Evolutionary conservation across 2,329 filamentous ascomycete species (phyloP).

Genomic region (Escovopsis sp.): DNA sequence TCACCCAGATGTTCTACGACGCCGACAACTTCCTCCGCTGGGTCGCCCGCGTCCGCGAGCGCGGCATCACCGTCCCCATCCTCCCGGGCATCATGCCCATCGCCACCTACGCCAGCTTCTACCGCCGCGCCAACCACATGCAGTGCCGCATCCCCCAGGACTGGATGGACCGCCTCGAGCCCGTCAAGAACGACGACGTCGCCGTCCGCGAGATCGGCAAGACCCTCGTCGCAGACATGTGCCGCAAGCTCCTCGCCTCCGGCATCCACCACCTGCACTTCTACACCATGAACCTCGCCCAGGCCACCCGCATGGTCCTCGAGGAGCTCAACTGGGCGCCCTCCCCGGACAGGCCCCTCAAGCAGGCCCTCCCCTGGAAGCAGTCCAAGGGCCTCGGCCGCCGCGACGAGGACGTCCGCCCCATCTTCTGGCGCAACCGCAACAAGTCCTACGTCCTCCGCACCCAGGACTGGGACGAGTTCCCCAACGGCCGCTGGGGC

Average conservation of each 20-base stretch:
- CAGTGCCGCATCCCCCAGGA: constrained; percentile 66
- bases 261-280: constrained; percentile 88
- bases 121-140: constrained; percentile 82
- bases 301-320: constrained; percentile 84
- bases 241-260: constrained; percentile 64
- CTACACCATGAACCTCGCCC: constrained; percentile 98
- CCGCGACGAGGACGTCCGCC: constrained; percentile 85
- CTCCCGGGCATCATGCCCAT: constrained; percentile 80
- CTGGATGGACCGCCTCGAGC: constrained; percentile 73
- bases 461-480: constrained; percentile 98
- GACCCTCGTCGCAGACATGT: constrained; percentile 76
- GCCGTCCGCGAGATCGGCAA: constrained; percentile 84
- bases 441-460: constrained; percentile 91
- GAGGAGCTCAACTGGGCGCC: constrained; percentile 79
- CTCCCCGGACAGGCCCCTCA: constrained; percentile 58
- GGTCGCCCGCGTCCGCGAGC: constrained; percentile 72
- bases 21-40: constrained; percentile 87
- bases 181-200: constrained; percentile 91
- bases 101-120: constrained; percentile 83
- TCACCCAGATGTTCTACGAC: constrained; percentile 99
- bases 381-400: constrained; percentile 82
- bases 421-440: constrained; percentile 96
- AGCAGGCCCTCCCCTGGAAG: constrained; percentile 90
- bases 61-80: constrained; percentile 71
- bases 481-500: constrained; percentile 96